Evolutionary conservation across 208 protist species (phyloP), one percentile per base, ranked within the genome.

Genomic region (Phytomonas francai): DNA sequence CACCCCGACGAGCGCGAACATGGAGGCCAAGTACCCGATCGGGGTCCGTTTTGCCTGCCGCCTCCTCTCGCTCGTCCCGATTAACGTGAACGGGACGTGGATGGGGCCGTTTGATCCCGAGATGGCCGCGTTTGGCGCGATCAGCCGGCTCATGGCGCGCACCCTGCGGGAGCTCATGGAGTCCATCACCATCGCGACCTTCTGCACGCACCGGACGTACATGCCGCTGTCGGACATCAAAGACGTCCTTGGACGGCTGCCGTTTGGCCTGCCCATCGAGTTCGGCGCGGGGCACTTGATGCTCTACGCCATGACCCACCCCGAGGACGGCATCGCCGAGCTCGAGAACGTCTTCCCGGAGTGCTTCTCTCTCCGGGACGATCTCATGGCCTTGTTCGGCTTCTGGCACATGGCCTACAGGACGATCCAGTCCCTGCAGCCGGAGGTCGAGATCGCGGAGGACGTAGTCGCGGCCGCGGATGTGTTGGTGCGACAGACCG

Each of bases 41-140:
- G 83, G 77, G 39, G 74, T 86, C 27, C 82, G 77, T 32, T 88
- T 93, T 49, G 89, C 89, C 11, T 76, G 81, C 22, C 83, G 89
- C 9, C 70, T 87, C 62, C 70, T 95, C 22, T 95, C 89, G 19
- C 85, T 95, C 65, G 83, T 95, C 39, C 89, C 79, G 31, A 72
- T 91, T 32, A 92, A 91, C 79, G 62, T 86, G 30, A 70, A 74
- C 16, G 68, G 68, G n/a, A 59, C 77, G 39, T 95, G 89, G 89
- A 81, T 59, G 34, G 87, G 87, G 12, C 89, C 89, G n/a, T 85
- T 95, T 60, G 83, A 93, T 61, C 68, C 81, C 3, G 85, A 95
- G 72, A 83, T 95, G 71, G 87, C 87, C 3, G 89, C 87, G 12
- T 95, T 95, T 65, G 87, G 85, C 57, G 81, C 81, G 59, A 73